phyloP scores from a whole-genome alignment of 768 basidiomycete species.

The Podaxis rugospora region DNA sequence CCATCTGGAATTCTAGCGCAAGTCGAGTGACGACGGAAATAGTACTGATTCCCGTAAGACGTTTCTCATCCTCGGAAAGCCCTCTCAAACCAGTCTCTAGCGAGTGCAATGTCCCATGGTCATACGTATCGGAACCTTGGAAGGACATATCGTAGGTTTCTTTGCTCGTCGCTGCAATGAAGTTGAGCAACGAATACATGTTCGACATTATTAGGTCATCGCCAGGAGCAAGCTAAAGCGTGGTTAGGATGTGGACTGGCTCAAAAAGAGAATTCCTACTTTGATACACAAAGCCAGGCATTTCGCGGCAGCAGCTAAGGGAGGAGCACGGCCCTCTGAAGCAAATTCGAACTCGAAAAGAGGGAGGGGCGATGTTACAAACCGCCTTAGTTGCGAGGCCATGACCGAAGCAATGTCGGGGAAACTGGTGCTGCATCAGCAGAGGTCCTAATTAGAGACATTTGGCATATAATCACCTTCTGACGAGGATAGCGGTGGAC shows the following conservation, averaged over 20 bases:
- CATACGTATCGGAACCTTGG: conserved; percentile 37
- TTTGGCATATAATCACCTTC: conserved; percentile 49
- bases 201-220: conserved; percentile 91
- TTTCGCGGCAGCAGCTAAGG: conserved; percentile 82
- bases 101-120: conserved; percentile 49
- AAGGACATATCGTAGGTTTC: conserved; percentile 56
- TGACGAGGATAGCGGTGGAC: conserved; percentile 77
- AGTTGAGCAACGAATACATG: conserved; percentile 94
- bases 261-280: conserved; percentile 34
- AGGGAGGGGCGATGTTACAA: conserved; percentile 82
- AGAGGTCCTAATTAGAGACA: neutral
- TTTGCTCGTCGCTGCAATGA: conserved; percentile 81
- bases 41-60: conserved; percentile 82
- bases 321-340: conserved; percentile 66
- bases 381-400: conserved; percentile 77
- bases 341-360: conserved; percentile 87
- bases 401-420: conserved; percentile 71
- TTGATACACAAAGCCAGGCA: conserved; percentile 88
- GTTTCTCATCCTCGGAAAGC: conserved; percentile 79
- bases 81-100: conserved; percentile 62
- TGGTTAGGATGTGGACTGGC: conserved; percentile 2
- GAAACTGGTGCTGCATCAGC: conserved; percentile 47
- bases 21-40: conserved; percentile 88
- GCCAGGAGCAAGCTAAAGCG: conserved; percentile 69
- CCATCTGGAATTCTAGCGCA: conserved; percentile 80